phyloP scores from a whole-genome alignment of 495 filamentous ascomycete species.

The Tetracladium marchalianum region DNA sequence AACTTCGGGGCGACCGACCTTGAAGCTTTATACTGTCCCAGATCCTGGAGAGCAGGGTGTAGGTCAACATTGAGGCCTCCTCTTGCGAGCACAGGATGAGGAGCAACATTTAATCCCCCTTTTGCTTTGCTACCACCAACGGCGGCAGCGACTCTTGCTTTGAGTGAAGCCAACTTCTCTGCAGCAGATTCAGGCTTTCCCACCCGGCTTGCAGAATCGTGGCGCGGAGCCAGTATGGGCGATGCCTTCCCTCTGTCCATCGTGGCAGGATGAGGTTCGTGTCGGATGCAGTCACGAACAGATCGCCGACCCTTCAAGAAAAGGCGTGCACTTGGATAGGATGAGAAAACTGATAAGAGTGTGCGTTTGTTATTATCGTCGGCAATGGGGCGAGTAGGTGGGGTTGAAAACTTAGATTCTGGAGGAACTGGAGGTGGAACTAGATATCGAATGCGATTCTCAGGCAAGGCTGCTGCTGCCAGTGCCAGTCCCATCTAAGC shows the following conservation, averaged over 20 bases:
- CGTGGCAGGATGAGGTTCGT: not conserved
- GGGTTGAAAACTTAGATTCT: no score
- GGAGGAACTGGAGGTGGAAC: no score
- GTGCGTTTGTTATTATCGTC: no score
- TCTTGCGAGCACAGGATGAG: slow-evolving; percentile 22
- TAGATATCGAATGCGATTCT: no score
- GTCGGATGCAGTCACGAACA: not conserved
- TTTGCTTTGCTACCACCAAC: slow-evolving; percentile 20
- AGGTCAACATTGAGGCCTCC: slow-evolving; percentile 84
- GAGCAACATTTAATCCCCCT: slow-evolving; percentile 19
- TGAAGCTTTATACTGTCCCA: slow-evolving; percentile 49
- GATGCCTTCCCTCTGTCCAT: slow-evolving; percentile 22
- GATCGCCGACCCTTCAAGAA: not conserved
- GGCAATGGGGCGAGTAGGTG: no score
- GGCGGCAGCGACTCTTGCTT: slow-evolving; percentile 71
- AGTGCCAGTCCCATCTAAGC: no score
- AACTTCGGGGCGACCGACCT: slow-evolving; percentile 48
- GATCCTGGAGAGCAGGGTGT: slow-evolving; percentile 79
- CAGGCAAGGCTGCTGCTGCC: no score
- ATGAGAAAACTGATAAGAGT: no score
- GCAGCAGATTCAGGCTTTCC: slow-evolving; percentile 45
- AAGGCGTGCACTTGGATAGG: no score
- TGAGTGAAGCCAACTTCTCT: slow-evolving; percentile 59
- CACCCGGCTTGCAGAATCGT: slow-evolving; percentile 38
- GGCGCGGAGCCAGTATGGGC: slow-evolving; percentile 40